Percentiles rank a stretch among this genome's conserved stretches.
These are phyloP conservation scores for Parasitella parasitica DNA, from an alignment of 371 early-diverging fungal genomes.

Conservation along the genomic window DNA sequence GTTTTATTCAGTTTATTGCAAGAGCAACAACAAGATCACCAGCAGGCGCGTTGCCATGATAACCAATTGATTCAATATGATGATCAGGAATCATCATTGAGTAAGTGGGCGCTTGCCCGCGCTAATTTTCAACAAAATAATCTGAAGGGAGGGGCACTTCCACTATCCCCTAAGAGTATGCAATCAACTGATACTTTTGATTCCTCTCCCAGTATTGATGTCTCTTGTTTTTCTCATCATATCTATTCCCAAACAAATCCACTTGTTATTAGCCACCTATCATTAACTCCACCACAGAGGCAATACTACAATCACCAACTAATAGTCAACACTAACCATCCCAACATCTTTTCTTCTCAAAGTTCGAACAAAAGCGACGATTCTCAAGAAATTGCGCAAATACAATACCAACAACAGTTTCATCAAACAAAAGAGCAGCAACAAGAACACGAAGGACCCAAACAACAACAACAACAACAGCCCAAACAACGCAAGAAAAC, in stretches of 20 bases:
- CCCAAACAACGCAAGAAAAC: neutral
- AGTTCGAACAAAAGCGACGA: neutral
- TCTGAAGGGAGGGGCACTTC: neutral
- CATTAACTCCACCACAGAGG: neutral
- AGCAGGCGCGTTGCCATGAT: neutral
- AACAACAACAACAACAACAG: neutral
- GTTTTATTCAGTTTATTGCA: neutral
- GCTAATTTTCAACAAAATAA: neutral
- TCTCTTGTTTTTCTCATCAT: neutral
- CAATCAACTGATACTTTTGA: conserved; percentile 3
- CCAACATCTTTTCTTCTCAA: neutral
- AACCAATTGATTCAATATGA: neutral
- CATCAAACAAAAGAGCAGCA: neutral
- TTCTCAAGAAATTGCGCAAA: neutral
- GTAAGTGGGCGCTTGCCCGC: neutral
- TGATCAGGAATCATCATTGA: neutral
- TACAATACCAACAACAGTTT: neutral
- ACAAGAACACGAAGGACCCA: neutral
- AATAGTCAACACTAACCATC: neutral
- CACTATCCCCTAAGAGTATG: conserved; percentile 8
- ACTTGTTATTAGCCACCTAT: neutral
- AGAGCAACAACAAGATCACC: neutral
- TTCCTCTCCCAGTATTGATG: neutral
- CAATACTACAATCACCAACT: neutral
- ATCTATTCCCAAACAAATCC: neutral